These are phyloP conservation scores for Saccharomycopsis guyanensis DNA, from an alignment of 805 yeast genomes.

Conservation along the genomic window DNA sequence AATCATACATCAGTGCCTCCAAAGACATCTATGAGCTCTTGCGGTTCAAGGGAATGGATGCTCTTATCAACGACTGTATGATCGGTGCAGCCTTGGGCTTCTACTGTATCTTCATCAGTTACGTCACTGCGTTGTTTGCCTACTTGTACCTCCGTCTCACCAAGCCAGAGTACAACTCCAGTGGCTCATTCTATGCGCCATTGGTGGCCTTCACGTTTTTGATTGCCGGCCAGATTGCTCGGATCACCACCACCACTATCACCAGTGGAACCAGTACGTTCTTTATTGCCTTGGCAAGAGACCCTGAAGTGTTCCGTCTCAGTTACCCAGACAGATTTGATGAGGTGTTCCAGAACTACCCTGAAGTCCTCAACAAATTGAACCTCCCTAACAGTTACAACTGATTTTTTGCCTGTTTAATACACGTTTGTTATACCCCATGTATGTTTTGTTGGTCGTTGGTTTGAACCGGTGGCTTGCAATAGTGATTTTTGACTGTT, in stretches of 20 bases:
- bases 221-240: slow-evolving; percentile 68
- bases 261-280: slow-evolving; percentile 79
- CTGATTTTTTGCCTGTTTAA: neutral
- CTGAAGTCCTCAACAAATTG: slow-evolving; percentile 42
- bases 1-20: slow-evolving; percentile 65
- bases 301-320: slow-evolving; percentile 74
- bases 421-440: no score
- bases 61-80: slow-evolving; percentile 76
- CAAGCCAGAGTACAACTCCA: slow-evolving; percentile 52
- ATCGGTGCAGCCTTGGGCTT: slow-evolving; percentile 74
- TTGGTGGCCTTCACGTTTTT: slow-evolving; percentile 67
- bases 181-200: slow-evolving; percentile 61
- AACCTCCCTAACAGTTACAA: slow-evolving; percentile 4
- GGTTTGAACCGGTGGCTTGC: no score
- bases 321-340: slow-evolving; percentile 65
- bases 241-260: slow-evolving; percentile 64
- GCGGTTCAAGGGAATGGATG: slow-evolving; percentile 74
- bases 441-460: no score
- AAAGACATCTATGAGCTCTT: slow-evolving; percentile 76
- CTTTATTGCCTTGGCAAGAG: slow-evolving; percentile 74
- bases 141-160: slow-evolving; percentile 63
- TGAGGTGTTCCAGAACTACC: slow-evolving; percentile 56
- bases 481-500: no score
- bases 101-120: slow-evolving; percentile 65
- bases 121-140: slow-evolving; percentile 53